Evolutionary conservation across 805 yeast species (phyloP), one percentile per base, ranked within the genome.

Genomic region (Candida michaelii): DNA sequence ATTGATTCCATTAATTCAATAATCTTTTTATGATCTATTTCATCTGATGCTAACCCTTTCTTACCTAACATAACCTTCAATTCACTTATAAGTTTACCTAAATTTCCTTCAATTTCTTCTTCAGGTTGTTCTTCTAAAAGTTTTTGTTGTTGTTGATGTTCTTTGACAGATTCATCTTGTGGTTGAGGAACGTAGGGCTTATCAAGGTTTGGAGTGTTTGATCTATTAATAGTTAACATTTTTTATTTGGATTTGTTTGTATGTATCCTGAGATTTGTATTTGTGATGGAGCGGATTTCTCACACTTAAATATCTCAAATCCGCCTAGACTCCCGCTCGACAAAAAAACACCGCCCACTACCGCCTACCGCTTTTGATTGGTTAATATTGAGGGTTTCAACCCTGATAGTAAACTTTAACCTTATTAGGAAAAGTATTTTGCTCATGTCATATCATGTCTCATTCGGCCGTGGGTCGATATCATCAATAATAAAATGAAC

Each of bases 21-120:
- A 30, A 83, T 63, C 17, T 66, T 49, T 23, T 60, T 66, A 44
- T 77, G 74, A 52, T 83, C 81, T 30, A 83, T 75, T 38, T 80
- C 85, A 5, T 63, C 68, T 2, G 73, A 56, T 1, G 70, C 42
- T 32, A 71, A 53, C 0, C 73, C 73, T 45, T 61, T 59, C 43
- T 33, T 30, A 18, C 47, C 47, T n/a, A 49, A 31, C 7, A 43
- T n/a, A 3, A 18, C 15, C 30, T 47, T 44, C 23, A 49, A 43
- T 10, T 44, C 18, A 8, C 40, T 44, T 39, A 69, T 63, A 42
- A 69, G 59, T 40, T 51, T 38, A 12, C 59, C 58, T 17, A 60
- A 52, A 17, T 48, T 48, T 18, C 51, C 53, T 15, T 49, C 49
- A 15, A 56, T 49, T 27, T 45, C 39, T 16, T 43, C 48, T 9